Conservation (phyloP, 805 yeast genomes). For the Lipomyces mesembrius region DNA sequence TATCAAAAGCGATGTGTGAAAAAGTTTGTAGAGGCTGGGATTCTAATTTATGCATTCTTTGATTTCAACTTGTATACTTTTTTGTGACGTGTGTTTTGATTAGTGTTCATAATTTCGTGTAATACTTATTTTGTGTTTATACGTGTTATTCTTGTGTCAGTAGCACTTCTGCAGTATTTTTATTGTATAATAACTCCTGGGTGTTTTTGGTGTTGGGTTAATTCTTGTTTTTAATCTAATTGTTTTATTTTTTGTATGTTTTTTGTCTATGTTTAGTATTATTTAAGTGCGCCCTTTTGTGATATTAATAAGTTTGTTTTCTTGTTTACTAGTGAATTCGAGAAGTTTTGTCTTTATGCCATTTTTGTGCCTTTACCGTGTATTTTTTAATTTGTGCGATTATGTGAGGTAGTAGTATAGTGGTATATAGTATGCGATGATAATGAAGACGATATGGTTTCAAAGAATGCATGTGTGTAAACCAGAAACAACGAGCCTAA, state of each 20-base stretch:
- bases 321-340: neutral
- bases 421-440: neutral
- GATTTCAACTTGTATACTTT: constrained; percentile 7
- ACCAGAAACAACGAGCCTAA: too few species aligned
- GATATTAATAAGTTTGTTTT: constrained; percentile 5
- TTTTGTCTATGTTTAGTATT: constrained; percentile 3
- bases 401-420: neutral
- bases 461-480: too few species aligned
- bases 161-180: neutral
- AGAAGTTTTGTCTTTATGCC: neutral
- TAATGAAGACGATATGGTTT: too few species aligned
- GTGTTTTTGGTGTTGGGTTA: constrained; percentile 34
- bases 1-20: constrained; percentile 3
- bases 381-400: neutral
- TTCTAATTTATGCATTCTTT: constrained; percentile 5
- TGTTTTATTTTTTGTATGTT: neutral
- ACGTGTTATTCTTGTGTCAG: neutral
- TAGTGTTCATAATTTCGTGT: neutral
- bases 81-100: constrained; percentile 1
- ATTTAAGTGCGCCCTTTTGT: neutral
- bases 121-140: neutral
- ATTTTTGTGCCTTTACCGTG: constrained; percentile 3
- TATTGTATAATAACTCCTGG: constrained; percentile 16
- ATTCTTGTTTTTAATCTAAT: neutral
- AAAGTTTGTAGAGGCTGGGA: neutral